phyloP scores from a whole-genome alignment of 305 asterid genomes.

The Andrographis paniculata region DNA sequence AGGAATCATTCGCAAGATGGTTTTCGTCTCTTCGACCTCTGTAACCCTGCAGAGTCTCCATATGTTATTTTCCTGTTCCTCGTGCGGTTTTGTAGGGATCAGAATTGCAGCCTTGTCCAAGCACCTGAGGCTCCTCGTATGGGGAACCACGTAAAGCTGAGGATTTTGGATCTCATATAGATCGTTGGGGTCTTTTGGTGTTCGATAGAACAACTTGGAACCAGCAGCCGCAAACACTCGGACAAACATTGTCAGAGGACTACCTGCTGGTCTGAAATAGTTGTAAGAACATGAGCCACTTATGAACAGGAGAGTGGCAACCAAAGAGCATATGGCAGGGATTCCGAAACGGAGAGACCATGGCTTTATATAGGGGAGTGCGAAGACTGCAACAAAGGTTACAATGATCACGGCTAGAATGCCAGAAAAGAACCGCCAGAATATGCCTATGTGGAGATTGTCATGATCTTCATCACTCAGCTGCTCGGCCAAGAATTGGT shows the following conservation, averaged over 20 bases:
- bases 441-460: constrained; percentile 1
- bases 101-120: constrained; percentile 53
- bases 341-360: constrained; percentile 42
- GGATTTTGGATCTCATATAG: constrained; percentile 18
- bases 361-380: constrained; percentile 32
- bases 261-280: constrained; percentile 14
- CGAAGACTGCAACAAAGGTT: constrained; percentile 27
- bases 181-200: constrained; percentile 17
- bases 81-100: constrained; percentile 1
- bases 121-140: constrained; percentile 30
- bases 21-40: constrained; percentile 47
- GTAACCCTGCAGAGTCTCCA: constrained; percentile 45
- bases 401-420: constrained; percentile 13
- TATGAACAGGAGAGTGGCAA: constrained; percentile 31
- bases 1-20: constrained; percentile 40
- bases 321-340: constrained; percentile 34
- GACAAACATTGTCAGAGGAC: constrained; percentile 22
- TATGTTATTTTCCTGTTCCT: constrained; percentile 21
- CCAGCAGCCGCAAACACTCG: constrained; percentile 26
- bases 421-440: constrained; percentile 14
- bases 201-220: constrained; percentile 15
- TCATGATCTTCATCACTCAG: constrained; percentile 2
- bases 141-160: constrained; percentile 9
- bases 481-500: constrained; percentile 24
- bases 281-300: constrained; percentile 29